Percentiles rank a stretch among this genome's conserved stretches.
phyloP scores from a whole-genome alignment of 768 basidiomycete genomes.

The Pisolithus albus region DNA sequence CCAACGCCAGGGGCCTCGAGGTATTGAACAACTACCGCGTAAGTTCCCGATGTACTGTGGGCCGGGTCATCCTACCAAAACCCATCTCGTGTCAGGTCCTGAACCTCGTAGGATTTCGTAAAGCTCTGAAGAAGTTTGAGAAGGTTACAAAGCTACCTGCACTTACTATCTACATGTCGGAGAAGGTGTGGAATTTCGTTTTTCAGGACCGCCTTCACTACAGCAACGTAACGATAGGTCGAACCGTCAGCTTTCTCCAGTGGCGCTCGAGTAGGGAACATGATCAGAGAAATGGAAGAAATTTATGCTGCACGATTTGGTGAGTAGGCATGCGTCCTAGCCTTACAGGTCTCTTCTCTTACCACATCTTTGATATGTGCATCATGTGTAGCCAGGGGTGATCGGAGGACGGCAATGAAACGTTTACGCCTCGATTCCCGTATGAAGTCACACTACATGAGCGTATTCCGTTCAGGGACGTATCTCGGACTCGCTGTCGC shows the following conservation, averaged over 20 bases:
- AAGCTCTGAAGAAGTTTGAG: constrained; percentile 81
- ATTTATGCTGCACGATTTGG: constrained; percentile 74
- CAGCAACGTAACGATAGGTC: constrained; percentile 37
- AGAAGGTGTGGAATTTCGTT: constrained; percentile 44
- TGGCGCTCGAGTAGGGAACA: constrained; percentile 47
- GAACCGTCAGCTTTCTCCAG: constrained; percentile 64
- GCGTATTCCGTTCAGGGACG: constrained; percentile 68
- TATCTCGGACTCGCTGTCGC: constrained; percentile 68
- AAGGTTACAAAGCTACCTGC: constrained; percentile 69
- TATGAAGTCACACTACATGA: constrained; percentile 58
- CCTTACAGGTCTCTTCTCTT: background rate
- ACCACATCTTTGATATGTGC: background rate
- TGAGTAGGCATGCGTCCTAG: constrained; percentile 30
- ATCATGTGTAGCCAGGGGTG: constrained; percentile 45
- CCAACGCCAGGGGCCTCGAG: constrained; percentile 57
- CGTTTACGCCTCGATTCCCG: constrained; percentile 51
- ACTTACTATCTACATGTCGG: constrained; percentile 72
- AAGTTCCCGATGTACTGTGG: constrained; percentile 16
- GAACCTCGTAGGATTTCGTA: constrained; percentile 86
- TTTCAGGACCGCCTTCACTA: background rate
- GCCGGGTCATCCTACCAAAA: background rate
- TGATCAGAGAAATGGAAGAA: constrained; percentile 73
- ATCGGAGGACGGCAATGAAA: constrained; percentile 68
- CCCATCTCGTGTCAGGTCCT: constrained; percentile 47
- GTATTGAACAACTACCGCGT: constrained; percentile 86